Base-by-base conservation (phyloP, 192 early-diverging fungal species). In the Dispira parvispora region DNA sequence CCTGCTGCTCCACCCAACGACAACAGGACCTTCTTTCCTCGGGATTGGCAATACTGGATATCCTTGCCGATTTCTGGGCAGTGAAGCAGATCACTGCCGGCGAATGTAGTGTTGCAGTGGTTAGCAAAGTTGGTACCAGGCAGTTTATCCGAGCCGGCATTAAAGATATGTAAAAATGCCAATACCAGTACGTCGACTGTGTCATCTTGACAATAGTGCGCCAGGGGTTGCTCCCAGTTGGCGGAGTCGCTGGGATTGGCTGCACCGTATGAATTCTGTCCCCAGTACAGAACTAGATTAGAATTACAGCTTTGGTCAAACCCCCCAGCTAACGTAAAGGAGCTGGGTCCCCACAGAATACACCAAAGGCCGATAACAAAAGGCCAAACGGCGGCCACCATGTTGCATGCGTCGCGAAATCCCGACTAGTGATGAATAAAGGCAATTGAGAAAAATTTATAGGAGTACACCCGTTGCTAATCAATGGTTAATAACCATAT, bases 1-100 rank as follows among this genome's bases (percentile, higher is more conserved):
- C 84, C 85, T 25, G 78, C 68, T 14, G 83, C 80, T 25, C 82
- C 85, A 64, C 87, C 85, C 25, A 92, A 70, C 8, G 85, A 85
- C 11, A 92, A 69, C 20, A 92, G 58, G 11, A 90, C 67, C 6
- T 78, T 80, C 66, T 88, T 89, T 25, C 88, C 88, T 62, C 78
- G 71, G 3, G 62, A 70, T 68, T 92, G 90, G 66, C 90, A 90
- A 21, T 71, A 68, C 52, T 76, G 69, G 20, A 92, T 83, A 8
- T 84, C 87, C 64, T 58, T 67, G 20, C 78, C 87, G 58, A 89
- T 76, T 18, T 75, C 64, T 10, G 84, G 81, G 67, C 90, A 90
- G 54, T 81, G 75, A 2, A 89, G 76, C 21, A 87, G 67, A 0
- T 70, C 72, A n/a, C 82, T 79, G 52, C 82, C 82, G 8, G 74